Percentiles rank a stretch among this genome's conserved stretches.
These are phyloP conservation scores for Exophiala sideris DNA, from an alignment of 2,329 filamentous ascomycete species.

Conservation along the genomic window DNA sequence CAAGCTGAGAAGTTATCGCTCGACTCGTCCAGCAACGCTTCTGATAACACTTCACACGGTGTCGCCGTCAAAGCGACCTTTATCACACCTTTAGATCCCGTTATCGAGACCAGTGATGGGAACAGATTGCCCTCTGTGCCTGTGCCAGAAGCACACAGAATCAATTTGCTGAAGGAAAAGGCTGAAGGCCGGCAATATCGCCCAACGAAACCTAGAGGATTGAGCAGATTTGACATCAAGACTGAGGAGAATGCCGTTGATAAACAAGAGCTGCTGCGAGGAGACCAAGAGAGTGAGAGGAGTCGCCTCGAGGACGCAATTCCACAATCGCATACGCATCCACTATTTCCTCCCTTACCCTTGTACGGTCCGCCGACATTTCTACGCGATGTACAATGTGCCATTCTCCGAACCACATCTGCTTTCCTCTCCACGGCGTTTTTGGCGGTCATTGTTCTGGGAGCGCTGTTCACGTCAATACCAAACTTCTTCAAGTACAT, in stretches of 20 bases:
- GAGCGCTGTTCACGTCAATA: conserved; percentile 67
- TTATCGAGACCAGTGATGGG: conserved; percentile 66
- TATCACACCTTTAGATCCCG: conserved; percentile 67
- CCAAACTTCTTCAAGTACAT: conserved; percentile 50
- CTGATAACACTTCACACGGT: conserved; percentile 11
- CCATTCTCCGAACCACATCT: conserved; percentile 63
- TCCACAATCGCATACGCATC: conserved; percentile 68
- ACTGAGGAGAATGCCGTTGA: conserved; percentile 7
- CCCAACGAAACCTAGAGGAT: conserved; percentile 7
- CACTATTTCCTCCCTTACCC: conserved; percentile 79
- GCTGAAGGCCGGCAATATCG: conserved; percentile 18
- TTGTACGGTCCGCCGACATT: conserved; percentile 72
- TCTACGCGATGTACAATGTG: conserved; percentile 63
- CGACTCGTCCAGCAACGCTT: conserved; percentile 11
- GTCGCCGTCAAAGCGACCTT: conserved; percentile 32
- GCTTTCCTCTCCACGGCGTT: conserved; percentile 76
- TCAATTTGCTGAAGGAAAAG: conserved; percentile 51
- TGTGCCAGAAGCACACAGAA: conserved; percentile 64
- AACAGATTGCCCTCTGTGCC: conserved; percentile 66
- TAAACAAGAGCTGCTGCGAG: conserved; percentile 6
- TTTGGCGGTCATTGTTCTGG: conserved; percentile 70
- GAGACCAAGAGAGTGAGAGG: conserved; percentile 12
- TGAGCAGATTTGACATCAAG: conserved; percentile 21
- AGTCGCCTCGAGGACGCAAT: conserved; percentile 35
- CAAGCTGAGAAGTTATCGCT: conserved; percentile 32